Evolutionary conservation across 2,329 filamentous ascomycete genomes (phyloP), one percentile per base, ranked within the genome.

Genomic region (Alternaria burnsii): DNA sequence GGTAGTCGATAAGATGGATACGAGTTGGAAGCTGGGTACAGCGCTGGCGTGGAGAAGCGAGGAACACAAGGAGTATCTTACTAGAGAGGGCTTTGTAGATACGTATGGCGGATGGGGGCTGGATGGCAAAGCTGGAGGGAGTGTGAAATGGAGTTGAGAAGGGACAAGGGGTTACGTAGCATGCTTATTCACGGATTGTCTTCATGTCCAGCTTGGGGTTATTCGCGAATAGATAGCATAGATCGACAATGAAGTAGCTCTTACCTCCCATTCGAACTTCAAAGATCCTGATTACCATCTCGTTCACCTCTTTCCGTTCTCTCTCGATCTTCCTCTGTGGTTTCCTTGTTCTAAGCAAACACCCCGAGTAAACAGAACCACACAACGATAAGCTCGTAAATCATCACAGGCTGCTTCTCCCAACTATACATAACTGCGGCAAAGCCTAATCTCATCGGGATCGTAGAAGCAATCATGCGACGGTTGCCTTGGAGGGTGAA

Each of bases 41-140:
- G 71, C 73, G 44, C 80, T 82, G 52, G 78, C 76, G 24, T 74
- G 68, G 61, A 58, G 79, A 10, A 78, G 78, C 7, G 69, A 73
- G 56, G 69, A 71, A 58, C 68, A 74, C 14, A 72, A 69, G 63
- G 71, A 80, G 66, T 78, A 73, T 64, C 40, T 82, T 67, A 71
- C 66, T 12, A 72, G 71, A 28, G 79, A 78, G 51, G 80, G 80
- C 2, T 81, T 82, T 52, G 67, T 73, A 42, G 74, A 77, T 68
- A 69, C 71, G 24, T 74, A 72, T 68, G 74, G 75, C 0, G 60
- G 62, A 4, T 77, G 75, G 75, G 72, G 74, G 5, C 42, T 76
- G 22, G 69, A 71, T 10, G 63, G 63, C 0, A 62, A 50, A 14
- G 65, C 54, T 28, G 63, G 59, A 5, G 71, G 69, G 30, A 52